Conservation (phyloP, 2,329 filamentous ascomycete species). For the Helotiales sp. region DNA sequence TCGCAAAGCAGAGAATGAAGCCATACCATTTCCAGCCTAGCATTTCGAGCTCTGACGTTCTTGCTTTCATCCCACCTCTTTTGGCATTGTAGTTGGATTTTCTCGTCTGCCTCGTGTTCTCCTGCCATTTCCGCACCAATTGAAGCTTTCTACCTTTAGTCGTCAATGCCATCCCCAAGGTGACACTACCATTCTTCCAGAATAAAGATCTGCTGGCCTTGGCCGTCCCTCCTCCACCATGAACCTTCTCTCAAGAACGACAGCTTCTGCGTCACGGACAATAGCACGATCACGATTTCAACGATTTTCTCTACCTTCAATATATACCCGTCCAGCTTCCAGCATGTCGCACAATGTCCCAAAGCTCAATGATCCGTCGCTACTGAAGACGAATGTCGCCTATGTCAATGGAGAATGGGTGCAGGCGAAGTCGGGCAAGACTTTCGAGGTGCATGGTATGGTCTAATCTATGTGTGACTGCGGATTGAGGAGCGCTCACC, state of each 20-base stretch:
- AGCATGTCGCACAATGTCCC: constrained; percentile 32
- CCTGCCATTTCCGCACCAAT: background rate
- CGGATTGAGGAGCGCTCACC: background rate
- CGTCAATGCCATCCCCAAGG: background rate
- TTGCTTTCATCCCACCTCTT: background rate
- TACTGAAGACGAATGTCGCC: constrained; percentile 78
- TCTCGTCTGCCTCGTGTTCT: background rate
- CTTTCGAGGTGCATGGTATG: constrained; percentile 78
- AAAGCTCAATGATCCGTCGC: constrained; percentile 74
- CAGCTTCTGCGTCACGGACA: constrained; percentile 23
- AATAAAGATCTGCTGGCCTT: background rate
- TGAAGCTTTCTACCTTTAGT: background rate
- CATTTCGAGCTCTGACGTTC: background rate
- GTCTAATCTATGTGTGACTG: background rate
- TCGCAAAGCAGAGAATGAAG: background rate
- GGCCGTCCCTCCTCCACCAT: constrained; percentile 19
- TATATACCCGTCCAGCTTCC: constrained; percentile 25
- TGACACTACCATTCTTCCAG: background rate
- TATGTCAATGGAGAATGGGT: constrained; percentile 96
- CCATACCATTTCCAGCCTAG: background rate
- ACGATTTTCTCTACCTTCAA: constrained; percentile 24
- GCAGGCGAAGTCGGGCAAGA: constrained; percentile 80
- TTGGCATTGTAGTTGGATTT: background rate
- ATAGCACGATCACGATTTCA: constrained; percentile 28
- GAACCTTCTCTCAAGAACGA: constrained; percentile 26